Evolutionary conservation across 2,329 filamentous ascomycete species (phyloP).

Genomic region (Tolypocladium cylindrosporum): DNA sequence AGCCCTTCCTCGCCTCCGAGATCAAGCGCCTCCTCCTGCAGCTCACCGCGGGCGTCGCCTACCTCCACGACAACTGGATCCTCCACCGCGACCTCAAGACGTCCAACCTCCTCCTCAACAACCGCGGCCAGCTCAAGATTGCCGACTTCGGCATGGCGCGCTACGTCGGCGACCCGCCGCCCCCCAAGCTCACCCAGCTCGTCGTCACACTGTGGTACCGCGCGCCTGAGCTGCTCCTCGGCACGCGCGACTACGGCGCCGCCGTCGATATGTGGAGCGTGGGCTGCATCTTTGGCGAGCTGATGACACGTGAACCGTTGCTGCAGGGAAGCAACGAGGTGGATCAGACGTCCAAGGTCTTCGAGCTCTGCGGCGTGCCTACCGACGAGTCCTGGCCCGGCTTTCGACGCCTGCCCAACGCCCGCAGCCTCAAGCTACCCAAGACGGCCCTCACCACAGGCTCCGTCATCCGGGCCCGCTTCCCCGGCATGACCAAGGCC

Average conservation of each 20-base stretch:
- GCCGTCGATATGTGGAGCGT: slow-evolving; percentile 93
- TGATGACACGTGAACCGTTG: slow-evolving; percentile 72
- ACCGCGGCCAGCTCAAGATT: slow-evolving; percentile 87
- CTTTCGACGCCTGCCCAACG: slow-evolving; percentile 82
- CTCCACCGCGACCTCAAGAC: slow-evolving; percentile 91
- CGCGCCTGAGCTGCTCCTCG: slow-evolving; percentile 80
- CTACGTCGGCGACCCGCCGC: slow-evolving; percentile 73
- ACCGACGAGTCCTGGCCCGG: slow-evolving; percentile 74
- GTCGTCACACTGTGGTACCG: slow-evolving; percentile 98
- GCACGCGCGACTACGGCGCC: slow-evolving; percentile 61
- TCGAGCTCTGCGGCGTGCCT: slow-evolving; percentile 80
- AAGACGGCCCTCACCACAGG: slow-evolving; percentile 27
- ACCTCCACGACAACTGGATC: slow-evolving; percentile 84
- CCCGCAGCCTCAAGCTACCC: slow-evolving; percentile 65
- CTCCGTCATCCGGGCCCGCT: slow-evolving; percentile 61
- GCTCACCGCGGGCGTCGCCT: slow-evolving; percentile 68
- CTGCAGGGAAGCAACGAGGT: slow-evolving; percentile 89
- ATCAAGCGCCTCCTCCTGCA: slow-evolving; percentile 84
- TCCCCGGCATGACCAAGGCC: slow-evolving; percentile 70
- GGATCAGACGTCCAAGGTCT: slow-evolving; percentile 79
- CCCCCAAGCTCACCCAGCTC: slow-evolving; percentile 72
- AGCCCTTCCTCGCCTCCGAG: slow-evolving; percentile 87
- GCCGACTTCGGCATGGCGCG: slow-evolving; percentile 98
- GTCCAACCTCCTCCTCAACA: slow-evolving; percentile 88
- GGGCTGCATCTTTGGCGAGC: slow-evolving; percentile 90